Conservation (phyloP, 2,329 filamentous ascomycete species). For the Rutstroemia sydowiana region DNA sequence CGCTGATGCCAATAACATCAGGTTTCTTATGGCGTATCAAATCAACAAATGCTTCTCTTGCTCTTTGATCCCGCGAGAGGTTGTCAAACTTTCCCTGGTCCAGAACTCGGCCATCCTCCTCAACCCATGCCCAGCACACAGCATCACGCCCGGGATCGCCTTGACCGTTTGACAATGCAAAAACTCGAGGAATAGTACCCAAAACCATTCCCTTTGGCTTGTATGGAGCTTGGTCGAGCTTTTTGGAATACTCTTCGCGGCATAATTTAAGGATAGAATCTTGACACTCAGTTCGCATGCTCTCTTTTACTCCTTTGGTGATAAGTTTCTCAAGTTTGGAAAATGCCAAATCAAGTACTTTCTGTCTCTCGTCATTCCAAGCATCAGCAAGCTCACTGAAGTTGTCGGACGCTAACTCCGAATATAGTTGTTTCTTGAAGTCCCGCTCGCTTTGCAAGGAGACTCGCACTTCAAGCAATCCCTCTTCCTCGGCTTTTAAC, state of each 20-base stretch:
- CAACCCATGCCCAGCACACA: conserved; percentile 84
- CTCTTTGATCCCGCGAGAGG: conserved; percentile 62
- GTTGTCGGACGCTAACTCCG: conserved; percentile 88
- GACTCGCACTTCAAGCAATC: conserved; percentile 78
- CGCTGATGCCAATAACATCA: conserved; percentile 84
- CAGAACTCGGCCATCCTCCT: conserved; percentile 81
- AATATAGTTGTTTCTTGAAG: conserved; percentile 69
- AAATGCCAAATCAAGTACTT: conserved; percentile 76
- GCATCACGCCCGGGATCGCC: conserved; percentile 68
- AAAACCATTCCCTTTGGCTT: conserved; percentile 89
- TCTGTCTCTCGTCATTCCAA: conserved; percentile 84
- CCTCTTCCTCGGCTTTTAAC: conserved; percentile 94
- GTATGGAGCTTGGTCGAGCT: conserved; percentile 91
- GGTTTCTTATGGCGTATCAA: conserved; percentile 73
- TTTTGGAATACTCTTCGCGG: conserved; percentile 80
- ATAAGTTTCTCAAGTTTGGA: conserved; percentile 77
- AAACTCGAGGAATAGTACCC: conserved; percentile 78
- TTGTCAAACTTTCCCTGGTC: conserved; percentile 86
- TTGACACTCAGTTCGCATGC: conserved; percentile 86
- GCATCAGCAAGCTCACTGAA: conserved; percentile 90
- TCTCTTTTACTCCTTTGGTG: conserved; percentile 88
- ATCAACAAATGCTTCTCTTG: conserved; percentile 64
- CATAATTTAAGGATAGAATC: conserved; percentile 83
- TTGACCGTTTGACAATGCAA: conserved; percentile 80
- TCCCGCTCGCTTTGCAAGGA: conserved; percentile 67